These are phyloP conservation scores for Vigna hirtella DNA, from an alignment of 306 rosid genomes.

Conservation along the genomic window DNA sequence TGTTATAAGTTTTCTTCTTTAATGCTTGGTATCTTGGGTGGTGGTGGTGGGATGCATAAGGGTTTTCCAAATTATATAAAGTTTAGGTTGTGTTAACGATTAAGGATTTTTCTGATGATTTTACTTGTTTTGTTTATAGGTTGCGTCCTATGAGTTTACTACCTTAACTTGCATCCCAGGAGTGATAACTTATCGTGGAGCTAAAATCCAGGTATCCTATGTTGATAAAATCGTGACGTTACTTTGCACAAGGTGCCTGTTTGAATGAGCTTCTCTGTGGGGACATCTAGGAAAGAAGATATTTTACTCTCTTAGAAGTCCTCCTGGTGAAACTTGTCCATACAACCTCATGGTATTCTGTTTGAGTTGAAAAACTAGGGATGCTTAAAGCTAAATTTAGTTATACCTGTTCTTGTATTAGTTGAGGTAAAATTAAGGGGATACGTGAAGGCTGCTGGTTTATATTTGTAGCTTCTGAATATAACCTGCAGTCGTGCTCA, in stretches of 20 bases:
- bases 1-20: conserved; percentile 26
- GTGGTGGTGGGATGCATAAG: conserved; percentile 6
- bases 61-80: conserved; percentile 23
- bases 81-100: conserved; percentile 31
- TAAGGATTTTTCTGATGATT: conserved; percentile 36
- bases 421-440: conserved; percentile 26
- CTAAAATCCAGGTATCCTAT: conserved; percentile 86
- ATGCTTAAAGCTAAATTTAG: conserved; percentile 18
- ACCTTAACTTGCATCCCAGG: conserved; percentile 99
- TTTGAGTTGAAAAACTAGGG: conserved; percentile 13
- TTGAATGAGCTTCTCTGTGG: too few species aligned
- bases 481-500: not conserved
- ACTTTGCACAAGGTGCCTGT: not conserved
- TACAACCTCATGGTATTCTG: not conserved
- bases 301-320: too few species aligned
- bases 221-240: conserved; percentile 10
- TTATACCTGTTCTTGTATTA: not conserved
- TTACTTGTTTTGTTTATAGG: conserved; percentile 60
- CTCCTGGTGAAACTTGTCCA: too few species aligned
- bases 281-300: too few species aligned
- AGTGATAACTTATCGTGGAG: conserved; percentile 89
- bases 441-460: conserved; percentile 9
- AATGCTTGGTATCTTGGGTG: not conserved
- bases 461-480: conserved; percentile 4
- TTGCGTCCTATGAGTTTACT: conserved; percentile 97